Conservation (phyloP, 257 asterid species). For the Petunia axillaris region DNA sequence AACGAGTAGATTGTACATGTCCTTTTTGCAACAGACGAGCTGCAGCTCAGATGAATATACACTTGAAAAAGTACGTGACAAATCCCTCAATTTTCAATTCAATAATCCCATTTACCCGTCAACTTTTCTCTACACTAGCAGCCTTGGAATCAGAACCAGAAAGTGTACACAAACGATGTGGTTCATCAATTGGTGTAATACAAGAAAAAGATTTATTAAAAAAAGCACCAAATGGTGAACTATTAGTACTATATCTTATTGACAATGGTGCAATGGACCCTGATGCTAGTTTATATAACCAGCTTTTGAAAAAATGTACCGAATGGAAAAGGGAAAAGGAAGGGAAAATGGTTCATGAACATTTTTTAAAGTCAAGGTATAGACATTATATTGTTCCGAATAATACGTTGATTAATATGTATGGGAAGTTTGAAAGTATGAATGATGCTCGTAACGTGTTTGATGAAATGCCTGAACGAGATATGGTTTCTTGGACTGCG, state of each 20-base stretch:
- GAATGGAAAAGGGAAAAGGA: constrained; percentile 51
- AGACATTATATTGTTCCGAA: constrained; percentile 41
- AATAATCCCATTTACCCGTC: background rate
- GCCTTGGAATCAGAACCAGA: constrained; percentile 12
- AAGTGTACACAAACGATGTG: background rate
- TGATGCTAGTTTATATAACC: constrained; percentile 51
- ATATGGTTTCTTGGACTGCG: constrained; percentile 81
- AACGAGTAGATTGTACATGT: no score
- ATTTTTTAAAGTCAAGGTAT: constrained; percentile 52
- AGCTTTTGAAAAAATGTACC: constrained; percentile 62
- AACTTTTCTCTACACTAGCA: constrained; percentile 24
- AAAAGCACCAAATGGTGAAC: constrained; percentile 47
- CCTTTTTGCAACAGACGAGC: background rate
- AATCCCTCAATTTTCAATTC: constrained; percentile 12
- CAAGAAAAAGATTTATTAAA: constrained; percentile 57
- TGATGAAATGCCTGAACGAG: constrained; percentile 67
- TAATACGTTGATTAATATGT: constrained; percentile 59
- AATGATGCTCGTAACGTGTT: constrained; percentile 63
- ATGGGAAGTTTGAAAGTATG: constrained; percentile 57
- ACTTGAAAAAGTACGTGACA: background rate
- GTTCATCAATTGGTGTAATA: constrained; percentile 24
- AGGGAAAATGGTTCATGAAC: constrained; percentile 60
- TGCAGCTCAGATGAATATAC: background rate
- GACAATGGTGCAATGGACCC: constrained; percentile 55
- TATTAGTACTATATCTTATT: constrained; percentile 60